Base-by-base conservation (phyloP, 306 rosid species). In the Rosa rugosa region DNA sequence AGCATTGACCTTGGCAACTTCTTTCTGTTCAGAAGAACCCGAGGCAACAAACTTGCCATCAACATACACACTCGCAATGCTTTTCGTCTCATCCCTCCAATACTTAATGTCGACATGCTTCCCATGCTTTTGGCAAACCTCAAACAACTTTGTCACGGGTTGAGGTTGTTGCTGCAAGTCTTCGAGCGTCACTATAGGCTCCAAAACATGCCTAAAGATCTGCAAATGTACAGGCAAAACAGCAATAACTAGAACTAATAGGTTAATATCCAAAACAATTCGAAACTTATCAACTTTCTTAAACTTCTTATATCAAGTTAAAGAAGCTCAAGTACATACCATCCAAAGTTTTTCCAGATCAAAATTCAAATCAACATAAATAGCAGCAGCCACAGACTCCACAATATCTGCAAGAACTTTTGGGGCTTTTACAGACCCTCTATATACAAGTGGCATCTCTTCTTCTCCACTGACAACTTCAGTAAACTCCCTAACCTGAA, bases 371-470 rank as follows among this genome's bases (percentile, higher is more conserved):
- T 94, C 98, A 4, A 92, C 71, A 44, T 89, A 94, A 9, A 94
- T 51, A 4, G 97, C 96, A 49, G 89, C 98, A 27, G 88, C 91
- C 13, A 94, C 8, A 9, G 98, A 94, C 84, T 94, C 98, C 0
- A 90, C 91, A 71, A 94, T 76, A 73, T 94, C 98, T 1, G 98
- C 97, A 50, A 94, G 98, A 82, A 94, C 80, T 84, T 94, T 94
- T 1, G 97, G 98, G 20, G 96, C 98, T 84, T 89, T 90, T 36
- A 94, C 80, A 0, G 75, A 23, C 22, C 97, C 97, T 41, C 90
- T 92, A 78, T 94, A 82, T 4, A 38, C 75, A 68, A 87, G 81
- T 10, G 56, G 69, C 1, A 64, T 31, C 34, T 75, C 75, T 1
- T 53, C 78, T 79, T 94, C 97, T 41, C 7, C 25, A 0, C 56